Evolutionary conservation across 75 land plant genomes (phyloP), one percentile per base, ranked within the genome.

Genomic region (Picea glauca): DNA sequence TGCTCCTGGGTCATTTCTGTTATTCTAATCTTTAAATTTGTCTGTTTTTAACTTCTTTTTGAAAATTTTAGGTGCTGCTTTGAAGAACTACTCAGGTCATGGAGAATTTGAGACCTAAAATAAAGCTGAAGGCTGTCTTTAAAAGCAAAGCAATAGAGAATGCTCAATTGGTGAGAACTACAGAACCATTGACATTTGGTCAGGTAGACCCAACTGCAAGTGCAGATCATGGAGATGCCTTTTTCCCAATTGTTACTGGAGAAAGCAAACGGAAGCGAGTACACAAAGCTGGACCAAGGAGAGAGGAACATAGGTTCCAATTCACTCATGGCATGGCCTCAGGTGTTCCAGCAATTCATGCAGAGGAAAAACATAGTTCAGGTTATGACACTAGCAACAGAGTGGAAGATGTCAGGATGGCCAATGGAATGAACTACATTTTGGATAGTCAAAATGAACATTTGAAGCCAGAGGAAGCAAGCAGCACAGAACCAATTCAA

Each of bases 61-160:
- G 56, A 9, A 50, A 50, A 1, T 50, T 9, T 50, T 50, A 50
- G 56, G 56, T 50, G 56, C 56, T 50, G 12, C 11, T 50, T 50
- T 50, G 12, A 50, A 50, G 12, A 50, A 50, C 12, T 9, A 9
- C 9, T 50, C 1, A 73, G 75, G 57, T 54, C 75, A 73, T 73
- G 75, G 75, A 73, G 58, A 73, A 73, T 46, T 21, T 54, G 58
- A 73, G 58, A 54, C 30, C 56, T 73, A 73, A 73, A 73, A 54
- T 73, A 73, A 73, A 73, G 57, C 14, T 73, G 30, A 73, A 73
- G 58, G 30, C 23, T 13, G 30, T 50, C 14, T 21, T 73, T 46
- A 73, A 73, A 23, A 62, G 58, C 31, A 73, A 54, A 54, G 31
- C 57, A 7, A 13, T 26, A 5, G 75, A 73, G 31, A 73, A 46